These are phyloP conservation scores for Fraxinus anomala DNA, from an alignment of 257 asterid genomes.

Conservation along the genomic window DNA sequence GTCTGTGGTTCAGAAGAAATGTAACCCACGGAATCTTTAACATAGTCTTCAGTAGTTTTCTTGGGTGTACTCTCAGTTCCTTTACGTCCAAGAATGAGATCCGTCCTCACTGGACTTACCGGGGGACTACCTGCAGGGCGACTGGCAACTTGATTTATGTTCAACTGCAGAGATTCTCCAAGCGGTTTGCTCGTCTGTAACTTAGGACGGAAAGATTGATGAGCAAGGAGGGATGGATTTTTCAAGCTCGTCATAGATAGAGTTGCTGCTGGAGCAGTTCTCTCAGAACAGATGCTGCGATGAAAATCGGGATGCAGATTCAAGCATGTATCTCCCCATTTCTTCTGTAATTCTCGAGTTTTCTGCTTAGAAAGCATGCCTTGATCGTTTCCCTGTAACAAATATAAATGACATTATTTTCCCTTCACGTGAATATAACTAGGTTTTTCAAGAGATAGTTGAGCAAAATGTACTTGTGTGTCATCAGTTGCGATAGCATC, in stretches of 20 bases:
- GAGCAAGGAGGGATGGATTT: slow-evolving; percentile 51
- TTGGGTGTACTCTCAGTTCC: slow-evolving; percentile 35
- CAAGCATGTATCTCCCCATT: slow-evolving; percentile 75
- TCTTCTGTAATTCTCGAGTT: slow-evolving; percentile 65
- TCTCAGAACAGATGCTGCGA: slow-evolving; percentile 36
- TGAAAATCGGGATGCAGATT: slow-evolving; percentile 69
- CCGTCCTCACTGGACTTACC: slow-evolving; percentile 78
- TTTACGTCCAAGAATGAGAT: slow-evolving; percentile 70
- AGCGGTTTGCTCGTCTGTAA: slow-evolving; percentile 42
- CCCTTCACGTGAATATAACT: not conserved
- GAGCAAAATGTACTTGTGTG: slow-evolving; percentile 44
- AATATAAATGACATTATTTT: slow-evolving; percentile 13
- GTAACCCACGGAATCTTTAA: slow-evolving; percentile 67
- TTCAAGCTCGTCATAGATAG: slow-evolving; percentile 47
- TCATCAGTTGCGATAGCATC: slow-evolving; percentile 44
- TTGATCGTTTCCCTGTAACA: slow-evolving; percentile 54
- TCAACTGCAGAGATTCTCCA: slow-evolving; percentile 60
- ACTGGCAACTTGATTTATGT: slow-evolving; percentile 36
- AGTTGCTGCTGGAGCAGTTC: slow-evolving; percentile 33
- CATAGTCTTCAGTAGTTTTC: slow-evolving; percentile 41
- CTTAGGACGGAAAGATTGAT: slow-evolving; percentile 57
- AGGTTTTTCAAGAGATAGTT: not conserved
- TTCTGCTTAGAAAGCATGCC: slow-evolving; percentile 55
- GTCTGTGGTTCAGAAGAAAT: slow-evolving; percentile 63
- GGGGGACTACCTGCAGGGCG: slow-evolving; percentile 49